These are phyloP conservation scores for Jacaranda copaia DNA, from an alignment of 257 asterid species.

Conservation along the genomic window DNA sequence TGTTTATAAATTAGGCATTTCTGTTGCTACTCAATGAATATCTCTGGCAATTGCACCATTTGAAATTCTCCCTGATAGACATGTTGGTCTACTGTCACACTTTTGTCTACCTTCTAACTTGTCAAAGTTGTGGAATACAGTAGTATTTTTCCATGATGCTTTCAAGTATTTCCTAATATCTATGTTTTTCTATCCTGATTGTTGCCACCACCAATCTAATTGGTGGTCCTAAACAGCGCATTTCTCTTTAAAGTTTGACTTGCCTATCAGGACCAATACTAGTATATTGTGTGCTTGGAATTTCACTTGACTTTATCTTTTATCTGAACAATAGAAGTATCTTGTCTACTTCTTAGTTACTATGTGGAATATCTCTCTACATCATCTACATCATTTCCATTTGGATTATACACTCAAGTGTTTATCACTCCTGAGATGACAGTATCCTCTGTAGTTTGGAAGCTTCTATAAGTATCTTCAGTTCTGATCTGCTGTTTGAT, in stretches of 20 bases:
- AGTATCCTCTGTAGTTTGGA: constrained; percentile 82
- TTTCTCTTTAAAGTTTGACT: constrained; percentile 33
- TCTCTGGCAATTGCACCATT: constrained; percentile 91
- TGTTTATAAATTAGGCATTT: constrained; percentile 81
- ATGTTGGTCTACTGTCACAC: constrained; percentile 71
- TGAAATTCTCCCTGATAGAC: constrained; percentile 86
- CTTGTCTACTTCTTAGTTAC: constrained; percentile 59
- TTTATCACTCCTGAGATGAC: constrained; percentile 93
- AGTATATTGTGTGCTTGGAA: constrained; percentile 25
- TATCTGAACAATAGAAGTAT: constrained; percentile 30
- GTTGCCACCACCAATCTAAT: constrained; percentile 25
- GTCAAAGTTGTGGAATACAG: constrained; percentile 83
- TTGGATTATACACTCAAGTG: constrained; percentile 92
- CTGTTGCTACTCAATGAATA: constrained; percentile 94
- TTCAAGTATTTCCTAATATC: constrained; percentile 63
- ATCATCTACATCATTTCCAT: constrained; percentile 90
- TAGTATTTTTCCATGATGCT: too few relatives aligned
- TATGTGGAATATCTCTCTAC: constrained; percentile 93
- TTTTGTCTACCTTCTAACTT: constrained; percentile 74
- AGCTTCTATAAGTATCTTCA: constrained; percentile 90
- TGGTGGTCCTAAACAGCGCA: constrained; percentile 19
- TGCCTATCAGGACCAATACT: constrained; percentile 13
- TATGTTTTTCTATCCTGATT: constrained; percentile 30
- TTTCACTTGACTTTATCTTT: constrained; percentile 28
- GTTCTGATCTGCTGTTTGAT: constrained; percentile 87